Evolutionary conservation across 208 protist species (phyloP).

Genomic region (Crithidia brevicula): DNA sequence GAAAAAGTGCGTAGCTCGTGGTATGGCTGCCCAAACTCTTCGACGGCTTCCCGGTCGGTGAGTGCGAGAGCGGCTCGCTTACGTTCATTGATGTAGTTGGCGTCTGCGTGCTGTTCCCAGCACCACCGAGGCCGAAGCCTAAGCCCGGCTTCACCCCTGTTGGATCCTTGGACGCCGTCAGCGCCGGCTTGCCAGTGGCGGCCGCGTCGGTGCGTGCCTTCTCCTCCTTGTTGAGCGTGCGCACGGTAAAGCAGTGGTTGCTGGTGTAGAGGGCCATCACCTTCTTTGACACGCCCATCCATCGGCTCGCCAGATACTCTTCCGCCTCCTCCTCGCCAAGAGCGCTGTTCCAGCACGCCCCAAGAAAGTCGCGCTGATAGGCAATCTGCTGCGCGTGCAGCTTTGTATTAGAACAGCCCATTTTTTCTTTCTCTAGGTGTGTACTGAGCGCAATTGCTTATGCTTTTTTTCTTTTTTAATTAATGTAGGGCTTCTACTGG

Average conservation of each 20-base stretch:
- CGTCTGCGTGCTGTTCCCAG: background rate
- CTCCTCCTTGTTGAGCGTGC: constrained; percentile 28
- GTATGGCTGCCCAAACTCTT: background rate
- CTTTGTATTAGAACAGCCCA: constrained; percentile 41
- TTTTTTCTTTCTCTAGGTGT: too few species aligned
- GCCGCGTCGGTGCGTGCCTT: constrained; percentile 11
- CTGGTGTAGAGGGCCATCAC: constrained; percentile 53
- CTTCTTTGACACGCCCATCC: constrained; percentile 53
- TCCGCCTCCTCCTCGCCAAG: constrained; percentile 42
- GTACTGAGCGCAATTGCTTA: too few species aligned
- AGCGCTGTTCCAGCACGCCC: constrained; percentile 55
- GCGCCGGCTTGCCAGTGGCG: background rate
- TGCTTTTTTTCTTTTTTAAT: too few species aligned
- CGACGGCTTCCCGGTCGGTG: background rate
- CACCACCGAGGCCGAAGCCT: constrained; percentile 4
- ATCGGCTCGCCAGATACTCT: constrained; percentile 48
- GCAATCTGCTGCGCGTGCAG: constrained; percentile 49
- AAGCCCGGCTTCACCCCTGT: constrained; percentile 1
- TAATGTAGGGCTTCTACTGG: too few species aligned
- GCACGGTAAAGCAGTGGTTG: constrained; percentile 57
- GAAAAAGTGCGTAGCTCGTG: background rate
- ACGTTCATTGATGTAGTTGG: background rate
- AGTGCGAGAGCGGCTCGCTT: background rate
- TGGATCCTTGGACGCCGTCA: background rate
- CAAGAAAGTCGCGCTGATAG: constrained; percentile 64